Base-by-base conservation (phyloP, 1,284 basidiomycete genomes). In the Cutaneotrichosporon mucoides region DNA sequence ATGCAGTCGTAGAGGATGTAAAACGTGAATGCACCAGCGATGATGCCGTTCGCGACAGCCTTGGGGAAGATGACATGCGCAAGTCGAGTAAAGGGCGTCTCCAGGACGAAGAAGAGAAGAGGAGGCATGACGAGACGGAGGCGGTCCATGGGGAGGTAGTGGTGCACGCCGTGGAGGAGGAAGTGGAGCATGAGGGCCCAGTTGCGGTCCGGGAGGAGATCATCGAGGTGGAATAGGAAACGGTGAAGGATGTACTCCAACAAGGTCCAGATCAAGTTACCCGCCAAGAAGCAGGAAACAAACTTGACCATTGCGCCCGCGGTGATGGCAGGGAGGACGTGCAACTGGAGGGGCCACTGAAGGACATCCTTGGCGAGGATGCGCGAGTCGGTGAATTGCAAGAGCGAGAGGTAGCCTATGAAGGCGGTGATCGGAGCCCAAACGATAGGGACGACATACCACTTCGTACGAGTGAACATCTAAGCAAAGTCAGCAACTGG, bases 81-180 rank as follows among this genome's bases (percentile, higher is more conserved):
- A 52, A 99, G 85, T 60, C 82, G 83, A 9, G 94, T 97, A 82
- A 99, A 95, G 0, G 95, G 96, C 48, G 83, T 83, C 64, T 90
- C 87, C 35, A 99, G 84, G 11, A 80, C 76, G 51, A 82, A 79
- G 80, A 99, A 99, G 58, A 99, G 78, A 3, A 85, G 73, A 0
- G 96, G 96, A 0, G 96, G 96, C 96, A 99, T 99, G 70, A 99
- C 96, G 42, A 99, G 86, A 56, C 96, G 85, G 69, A 96, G 79
- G 65, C 90, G 89, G 75, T 96, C 94, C 93, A 96, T 96, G 13
- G 93, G 95, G 59, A 99, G 81, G 74, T 95, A 99, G 80, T 99
- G 95, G 76, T 99, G 95, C 49, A 99, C 87, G 24, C 96, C 95
- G 75, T 99, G 95, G 70, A 94, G 82, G 69, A 93, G 77, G 80